Evolutionary conservation across 305 asterid genomes (phyloP).

Genomic region (Coffea humblotiana): DNA sequence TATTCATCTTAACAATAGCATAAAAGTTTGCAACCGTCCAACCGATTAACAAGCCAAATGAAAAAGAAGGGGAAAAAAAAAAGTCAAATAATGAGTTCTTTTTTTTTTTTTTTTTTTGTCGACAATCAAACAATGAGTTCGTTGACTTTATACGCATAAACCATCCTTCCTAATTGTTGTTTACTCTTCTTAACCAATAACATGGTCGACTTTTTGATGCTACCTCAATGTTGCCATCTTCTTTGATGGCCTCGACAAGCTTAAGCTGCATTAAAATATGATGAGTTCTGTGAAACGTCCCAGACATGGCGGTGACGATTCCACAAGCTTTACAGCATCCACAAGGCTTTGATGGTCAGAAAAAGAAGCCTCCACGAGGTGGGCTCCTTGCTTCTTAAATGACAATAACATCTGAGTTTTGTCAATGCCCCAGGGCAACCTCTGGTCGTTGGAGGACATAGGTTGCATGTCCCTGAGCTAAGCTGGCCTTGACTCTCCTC

Average conservation of each 20-base stretch:
- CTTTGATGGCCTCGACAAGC: slow-evolving; percentile 72
- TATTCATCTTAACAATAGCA: too few species aligned
- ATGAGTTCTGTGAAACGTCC: slow-evolving; percentile 73
- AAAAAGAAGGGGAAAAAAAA: too few species aligned
- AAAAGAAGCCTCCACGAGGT: slow-evolving; percentile 64
- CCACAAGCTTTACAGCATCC: slow-evolving; percentile 67
- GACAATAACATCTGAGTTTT: slow-evolving; percentile 60
- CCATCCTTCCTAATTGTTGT: too few species aligned
- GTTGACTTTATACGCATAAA: too few species aligned
- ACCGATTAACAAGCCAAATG: too few species aligned
- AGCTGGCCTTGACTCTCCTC: slow-evolving; percentile 65
- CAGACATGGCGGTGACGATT: slow-evolving; percentile 83
- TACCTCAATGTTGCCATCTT: slow-evolving; percentile 80
- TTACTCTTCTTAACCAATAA: too few species aligned
- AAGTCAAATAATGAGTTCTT: too few species aligned
- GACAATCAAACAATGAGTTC: too few species aligned
- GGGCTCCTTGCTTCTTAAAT: slow-evolving; percentile 66
- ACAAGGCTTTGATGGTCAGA: slow-evolving; percentile 69
- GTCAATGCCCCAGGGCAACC: slow-evolving; percentile 64
- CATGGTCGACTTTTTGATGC: too few species aligned
- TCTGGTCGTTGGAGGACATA: slow-evolving; percentile 61
- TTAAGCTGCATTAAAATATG: slow-evolving; percentile 67
- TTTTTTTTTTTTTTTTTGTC: too few species aligned
- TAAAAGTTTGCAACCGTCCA: too few species aligned
- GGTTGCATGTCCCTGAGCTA: slow-evolving; percentile 69